Base-by-base conservation (phyloP, 441 rosid genomes). In the Erodium trifolium region DNA sequence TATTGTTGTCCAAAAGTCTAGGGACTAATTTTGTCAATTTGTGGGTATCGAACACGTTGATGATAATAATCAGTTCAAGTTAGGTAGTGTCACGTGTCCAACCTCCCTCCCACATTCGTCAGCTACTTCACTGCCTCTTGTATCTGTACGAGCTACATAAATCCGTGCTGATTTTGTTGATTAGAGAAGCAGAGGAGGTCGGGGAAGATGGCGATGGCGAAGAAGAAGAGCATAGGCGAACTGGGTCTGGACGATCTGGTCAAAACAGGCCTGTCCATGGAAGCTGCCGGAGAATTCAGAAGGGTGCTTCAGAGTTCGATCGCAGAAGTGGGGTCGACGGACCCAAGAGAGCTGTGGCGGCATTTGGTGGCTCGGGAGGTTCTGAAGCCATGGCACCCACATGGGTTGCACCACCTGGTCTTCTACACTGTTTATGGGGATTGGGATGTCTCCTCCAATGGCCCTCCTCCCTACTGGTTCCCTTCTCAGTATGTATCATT, bases 381-480 rank as follows among this genome's bases (percentile, higher is more conserved):
- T 70, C 76, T 90, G 0, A 81, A 81, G 78, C 98, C 98, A 47
- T 86, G 87, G 75, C 84, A 86, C 68, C 90, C 96, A 0, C 90
- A 90, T 77, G 45, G 67, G 64, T 74, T 93, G 47, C 97, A 89
- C 65, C 96, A 87, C 68, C 83, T 90, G 67, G 39, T 93, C 35
- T 93, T 85, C 75, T 82, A 93, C 80, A 79, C 87, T 77, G 84
- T 84, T 16, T 92, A 88, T 76, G 74, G 82, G 14, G 69, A 75
- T 12, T 90, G 97, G 97, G 93, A 92, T 71, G 71, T 75, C 41
- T 82, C 88, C 66, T 3, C 55, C 70, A 74, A 76, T 62, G 97
- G 97, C 14, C 97, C 89, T 73, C 88, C 96, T 78, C 88, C 77
- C 77, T 92, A 86, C 71, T 88, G 91, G 87, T 88, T 90, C 74